Percentiles rank a stretch among this genome's conserved stretches.
phyloP scores from a whole-genome alignment of 441 rosid genomes.

The Syzygium syzygioides region DNA sequence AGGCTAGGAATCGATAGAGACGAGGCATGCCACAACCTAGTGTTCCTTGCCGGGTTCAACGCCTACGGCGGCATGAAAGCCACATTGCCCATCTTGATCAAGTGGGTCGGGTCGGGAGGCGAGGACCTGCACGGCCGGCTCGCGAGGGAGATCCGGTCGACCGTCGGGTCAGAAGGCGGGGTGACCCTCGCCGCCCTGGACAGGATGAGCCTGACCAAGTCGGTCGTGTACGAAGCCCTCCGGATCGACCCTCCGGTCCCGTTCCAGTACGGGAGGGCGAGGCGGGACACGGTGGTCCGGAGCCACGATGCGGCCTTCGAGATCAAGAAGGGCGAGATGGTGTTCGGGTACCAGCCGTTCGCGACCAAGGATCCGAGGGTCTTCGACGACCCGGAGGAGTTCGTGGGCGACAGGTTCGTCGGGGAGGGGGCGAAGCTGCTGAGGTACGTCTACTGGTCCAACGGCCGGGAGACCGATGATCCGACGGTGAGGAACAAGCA shows the following conservation, averaged over 20 bases:
- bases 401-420: constrained; percentile 25
- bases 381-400: constrained; percentile 39
- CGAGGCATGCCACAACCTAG: constrained; percentile 43
- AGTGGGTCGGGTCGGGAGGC: constrained; percentile 44
- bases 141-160: constrained; percentile 36
- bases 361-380: constrained; percentile 45
- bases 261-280: constrained; percentile 38
- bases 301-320: constrained; percentile 47
- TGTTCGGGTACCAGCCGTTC: constrained; percentile 45
- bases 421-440: constrained; percentile 29
- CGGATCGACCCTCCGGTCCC: constrained; percentile 45
- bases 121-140: constrained; percentile 24
- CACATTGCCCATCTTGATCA: constrained; percentile 30
- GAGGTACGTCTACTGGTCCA: constrained; percentile 35
- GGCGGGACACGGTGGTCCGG: constrained; percentile 28
- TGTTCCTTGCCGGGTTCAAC: constrained; percentile 36
- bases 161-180: constrained; percentile 24
- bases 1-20: constrained; percentile 16
- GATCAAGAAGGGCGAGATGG: constrained; percentile 44
- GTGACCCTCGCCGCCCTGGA: constrained; percentile 29
- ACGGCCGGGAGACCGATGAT: constrained; percentile 22
- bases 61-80: constrained; percentile 41
- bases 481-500: constrained; percentile 26
- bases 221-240: constrained; percentile 38
- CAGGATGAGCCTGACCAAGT: constrained; percentile 35